A percentile compares a stretch with the other conserved stretches of the same genome.
Conservation (phyloP, 2,329 filamentous ascomycete species). For the Coniochaeta prunicola region DNA sequence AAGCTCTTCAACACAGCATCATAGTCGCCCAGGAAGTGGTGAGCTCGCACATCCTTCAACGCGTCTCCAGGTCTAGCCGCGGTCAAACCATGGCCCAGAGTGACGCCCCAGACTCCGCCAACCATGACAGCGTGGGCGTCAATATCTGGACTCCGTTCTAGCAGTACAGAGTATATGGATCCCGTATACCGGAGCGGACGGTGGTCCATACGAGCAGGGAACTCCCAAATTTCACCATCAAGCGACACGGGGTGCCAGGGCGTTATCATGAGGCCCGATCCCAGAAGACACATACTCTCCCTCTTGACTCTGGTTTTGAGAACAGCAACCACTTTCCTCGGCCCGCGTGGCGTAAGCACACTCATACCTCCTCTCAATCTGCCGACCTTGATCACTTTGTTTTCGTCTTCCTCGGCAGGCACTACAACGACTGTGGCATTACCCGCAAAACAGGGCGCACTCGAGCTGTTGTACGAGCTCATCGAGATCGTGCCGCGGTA, state of each 20-base stretch:
- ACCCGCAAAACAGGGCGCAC: slow-evolving; percentile 45
- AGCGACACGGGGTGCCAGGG: slow-evolving; percentile 49
- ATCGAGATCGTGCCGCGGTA: slow-evolving; percentile 23
- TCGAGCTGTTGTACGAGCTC: slow-evolving; percentile 32
- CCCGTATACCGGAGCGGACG: slow-evolving; percentile 36
- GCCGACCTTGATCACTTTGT: slow-evolving; percentile 27
- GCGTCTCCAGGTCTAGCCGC: slow-evolving; percentile 8
- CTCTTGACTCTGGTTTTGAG: slow-evolving; percentile 38
- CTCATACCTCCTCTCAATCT: slow-evolving; percentile 35
- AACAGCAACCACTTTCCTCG: slow-evolving; percentile 40
- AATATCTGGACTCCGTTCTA: slow-evolving; percentile 35
- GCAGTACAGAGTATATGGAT: slow-evolving; percentile 47
- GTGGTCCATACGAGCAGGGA: slow-evolving; percentile 24
- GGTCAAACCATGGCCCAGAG: slow-evolving; percentile 49
- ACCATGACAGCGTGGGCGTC: slow-evolving; percentile 44
- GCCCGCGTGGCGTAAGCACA: slow-evolving; percentile 43
- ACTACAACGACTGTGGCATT: slow-evolving; percentile 37
- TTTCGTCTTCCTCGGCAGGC: slow-evolving; percentile 7
- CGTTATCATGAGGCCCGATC: slow-evolving; percentile 40
- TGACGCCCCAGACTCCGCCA: slow-evolving; percentile 44
- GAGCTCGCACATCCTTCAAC: slow-evolving; percentile 35
- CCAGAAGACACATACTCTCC: slow-evolving; percentile 35
- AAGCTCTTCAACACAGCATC: slow-evolving; percentile 31
- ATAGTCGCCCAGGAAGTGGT: slow-evolving; percentile 49
- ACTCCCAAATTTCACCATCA: slow-evolving; percentile 14